Base-by-base conservation (phyloP, 371 early-diverging fungal species). In the Rhizopus sp. region DNA sequence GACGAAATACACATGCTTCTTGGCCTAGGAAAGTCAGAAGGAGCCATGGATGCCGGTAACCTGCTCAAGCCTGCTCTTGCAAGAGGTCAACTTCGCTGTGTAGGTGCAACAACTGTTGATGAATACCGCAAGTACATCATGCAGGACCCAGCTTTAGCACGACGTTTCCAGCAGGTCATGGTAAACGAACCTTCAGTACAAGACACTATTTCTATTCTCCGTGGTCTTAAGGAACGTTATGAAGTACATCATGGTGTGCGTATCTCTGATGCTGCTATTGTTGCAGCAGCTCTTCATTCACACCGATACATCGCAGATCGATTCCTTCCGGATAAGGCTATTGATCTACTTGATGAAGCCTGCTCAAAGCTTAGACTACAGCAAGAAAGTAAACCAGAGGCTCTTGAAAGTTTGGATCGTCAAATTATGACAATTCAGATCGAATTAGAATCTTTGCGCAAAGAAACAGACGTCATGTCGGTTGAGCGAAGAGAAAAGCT, bases 291-390 rank as follows among this genome's bases (percentile, higher is more conserved):
- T 0, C 78, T 87, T 10, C 80, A 87, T 53, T 86, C 88, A 30
- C 86, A 93, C 57, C 85, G 93, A 15, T 93, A 93, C 59, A 86
- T 95, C 53, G 79, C 90, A 0, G 89, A 90, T 51, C 62, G 73
- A 33, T 80, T 75, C 47, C 58, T 80, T 6, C 77, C 75, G 9
- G 76, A 81, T 52, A 77, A 82, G 53, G 96, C 96, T 5, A 94
- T 96, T 65, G 95, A 95, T 74, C 66, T 96, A 3, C 77, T 96
- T 13, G 95, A 95, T 66, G 93, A 92, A 63, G 93, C 95, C 0
- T 93, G 94, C 62, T 87, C 93, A 7, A 88, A 88, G 51, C 77
- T 90, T 29, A 69, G 92, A 39, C 75, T 93, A 16, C 86, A 91
- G 47, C 88, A 93, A 69, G 93, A 95, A 63, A 88, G 87, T 66